Conservation (phyloP, 352 stramenopile species). For the Globisporangium polare region DNA sequence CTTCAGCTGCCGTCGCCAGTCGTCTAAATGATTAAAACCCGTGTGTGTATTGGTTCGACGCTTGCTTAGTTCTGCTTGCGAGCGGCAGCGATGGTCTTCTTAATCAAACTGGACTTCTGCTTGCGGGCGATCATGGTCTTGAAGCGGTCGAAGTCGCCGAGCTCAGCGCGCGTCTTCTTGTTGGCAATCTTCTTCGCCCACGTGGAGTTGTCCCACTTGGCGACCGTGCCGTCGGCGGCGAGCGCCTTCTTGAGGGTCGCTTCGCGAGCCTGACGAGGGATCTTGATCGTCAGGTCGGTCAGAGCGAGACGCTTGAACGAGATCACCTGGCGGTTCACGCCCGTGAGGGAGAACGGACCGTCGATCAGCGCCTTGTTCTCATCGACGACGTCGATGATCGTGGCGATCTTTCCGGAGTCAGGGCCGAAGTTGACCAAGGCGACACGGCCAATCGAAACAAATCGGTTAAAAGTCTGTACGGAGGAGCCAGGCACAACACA, state of each 20-base stretch:
- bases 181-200: constrained; percentile 98
- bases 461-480: constrained; percentile 96
- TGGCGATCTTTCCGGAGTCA: constrained; percentile 96
- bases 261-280: constrained; percentile 92
- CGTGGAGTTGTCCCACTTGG: constrained; percentile 94
- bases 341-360: constrained; percentile 93
- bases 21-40: constrained; percentile 16
- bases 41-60: constrained; percentile 11
- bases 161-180: constrained; percentile 93
- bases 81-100: constrained; percentile 79
- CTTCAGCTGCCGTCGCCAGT: background rate
- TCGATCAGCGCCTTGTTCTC: constrained; percentile 99
- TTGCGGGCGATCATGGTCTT: constrained; percentile 99
- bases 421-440: constrained; percentile 99
- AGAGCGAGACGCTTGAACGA: constrained; percentile 96
- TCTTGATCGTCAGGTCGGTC: constrained; percentile 96
- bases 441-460: constrained; percentile 99
- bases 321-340: constrained; percentile 98
- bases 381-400: constrained; percentile 99
- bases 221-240: constrained; percentile 81
- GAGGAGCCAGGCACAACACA: constrained; percentile 1
- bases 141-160: constrained; percentile 99
- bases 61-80: constrained; percentile 65
- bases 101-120: constrained; percentile 96
- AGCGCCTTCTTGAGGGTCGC: constrained; percentile 94